Percentiles rank a stretch among this genome's conserved stretches.
Evolutionary conservation across 73 alveolate genomes (phyloP).

Genomic region (Stentor roeselii): DNA sequence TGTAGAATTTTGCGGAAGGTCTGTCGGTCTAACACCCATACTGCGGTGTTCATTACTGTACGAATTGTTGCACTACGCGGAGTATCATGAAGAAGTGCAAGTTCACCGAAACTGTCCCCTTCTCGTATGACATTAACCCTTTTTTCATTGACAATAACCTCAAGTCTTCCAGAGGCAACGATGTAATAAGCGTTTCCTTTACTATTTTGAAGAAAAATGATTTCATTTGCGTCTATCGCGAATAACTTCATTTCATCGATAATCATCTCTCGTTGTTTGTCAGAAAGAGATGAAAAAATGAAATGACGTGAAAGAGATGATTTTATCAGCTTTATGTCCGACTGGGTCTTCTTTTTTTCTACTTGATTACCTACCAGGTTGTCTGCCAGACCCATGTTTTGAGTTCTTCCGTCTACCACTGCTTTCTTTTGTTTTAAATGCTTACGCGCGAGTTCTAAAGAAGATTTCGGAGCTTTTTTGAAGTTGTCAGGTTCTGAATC

Average conservation of each 20-base stretch:
- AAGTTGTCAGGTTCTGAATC: not conserved
- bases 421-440: not conserved
- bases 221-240: not conserved
- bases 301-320: not conserved
- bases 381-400: not conserved
- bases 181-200: not conserved
- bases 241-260: not conserved
- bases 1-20: slow-evolving; percentile 66
- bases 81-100: slow-evolving; percentile 88
- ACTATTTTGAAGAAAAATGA: slow-evolving; percentile 8
- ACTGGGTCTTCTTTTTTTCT: slow-evolving; percentile 7
- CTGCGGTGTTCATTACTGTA: slow-evolving; percentile 63
- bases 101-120: slow-evolving; percentile 91
- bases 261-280: not conserved
- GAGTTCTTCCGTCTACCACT: not conserved
- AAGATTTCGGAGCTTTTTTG: not conserved
- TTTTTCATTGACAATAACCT: slow-evolving; percentile 4
- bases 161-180: slow-evolving; percentile 24
- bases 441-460: not conserved
- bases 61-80: slow-evolving; percentile 87
- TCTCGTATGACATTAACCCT: slow-evolving; percentile 26
- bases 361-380: not conserved
- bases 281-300: slow-evolving; percentile 15
- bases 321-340: not conserved
- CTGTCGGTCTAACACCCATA: slow-evolving; percentile 87